Evolutionary conservation across 1,284 basidiomycete species (phyloP).

Genomic region (Cystobasidiaceae sp.): DNA sequence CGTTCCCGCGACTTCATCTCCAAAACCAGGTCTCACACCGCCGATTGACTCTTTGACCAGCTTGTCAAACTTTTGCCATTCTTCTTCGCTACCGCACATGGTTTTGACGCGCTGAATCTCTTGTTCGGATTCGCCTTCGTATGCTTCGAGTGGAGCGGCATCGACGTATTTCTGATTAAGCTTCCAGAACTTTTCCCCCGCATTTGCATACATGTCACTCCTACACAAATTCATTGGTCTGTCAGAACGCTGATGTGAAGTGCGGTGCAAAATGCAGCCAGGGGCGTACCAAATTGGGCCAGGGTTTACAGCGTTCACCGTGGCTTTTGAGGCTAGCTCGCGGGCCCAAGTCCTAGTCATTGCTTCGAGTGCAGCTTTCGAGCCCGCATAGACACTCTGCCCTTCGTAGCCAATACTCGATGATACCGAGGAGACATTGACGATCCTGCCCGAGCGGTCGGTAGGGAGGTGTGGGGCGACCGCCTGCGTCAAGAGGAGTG

Average conservation of each 20-base stretch:
- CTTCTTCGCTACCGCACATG: neutral
- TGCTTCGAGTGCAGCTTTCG: constrained; percentile 22
- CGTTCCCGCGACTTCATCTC: constrained; percentile 15
- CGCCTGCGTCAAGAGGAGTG: constrained; percentile 29
- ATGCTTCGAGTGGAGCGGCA: constrained; percentile 13
- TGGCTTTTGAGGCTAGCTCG: constrained; percentile 13
- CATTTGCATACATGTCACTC: constrained; percentile 26
- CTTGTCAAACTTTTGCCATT: constrained; percentile 6
- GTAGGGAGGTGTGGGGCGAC: constrained; percentile 15
- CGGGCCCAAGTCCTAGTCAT: constrained; percentile 28
- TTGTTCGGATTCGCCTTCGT: neutral
- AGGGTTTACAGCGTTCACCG: constrained; percentile 24
- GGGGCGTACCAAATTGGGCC: constrained; percentile 14
- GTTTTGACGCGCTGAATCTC: constrained; percentile 1
- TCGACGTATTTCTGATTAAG: constrained; percentile 26
- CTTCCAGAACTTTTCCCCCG: constrained; percentile 5
- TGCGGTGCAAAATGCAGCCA: no score
- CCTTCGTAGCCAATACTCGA: constrained; percentile 20
- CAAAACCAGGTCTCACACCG: constrained; percentile 23
- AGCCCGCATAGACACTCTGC: constrained; percentile 27
- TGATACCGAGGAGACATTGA: constrained; percentile 29
- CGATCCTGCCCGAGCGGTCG: constrained; percentile 15
- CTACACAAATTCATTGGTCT: no score
- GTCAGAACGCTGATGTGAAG: no score
- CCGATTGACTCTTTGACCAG: constrained; percentile 5